Base-by-base conservation (phyloP, 73 alveolate genomes). In the Blepharisma japonicum region DNA sequence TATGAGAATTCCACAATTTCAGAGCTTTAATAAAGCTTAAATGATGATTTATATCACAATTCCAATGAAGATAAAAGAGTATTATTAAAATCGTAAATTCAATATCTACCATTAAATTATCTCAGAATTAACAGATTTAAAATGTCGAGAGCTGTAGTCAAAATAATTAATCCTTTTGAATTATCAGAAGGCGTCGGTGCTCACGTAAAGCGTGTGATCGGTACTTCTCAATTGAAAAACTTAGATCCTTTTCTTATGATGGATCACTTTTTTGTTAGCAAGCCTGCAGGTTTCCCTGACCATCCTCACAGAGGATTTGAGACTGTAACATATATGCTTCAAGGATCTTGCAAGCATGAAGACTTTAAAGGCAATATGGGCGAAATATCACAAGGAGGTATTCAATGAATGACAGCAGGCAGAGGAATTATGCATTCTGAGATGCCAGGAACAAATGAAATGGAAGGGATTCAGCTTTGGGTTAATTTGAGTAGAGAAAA, bases 331-430 rank as follows among this genome's bases (percentile, higher is more conserved):
- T 95, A 95, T 56, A 87, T 95, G 88, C 88, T 93, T 7, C 66
- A 81, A 23, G 99, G 99, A 51, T 85, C 72, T 7, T 68, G 89
- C 68, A 67, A 49, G 61, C 97, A 91, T 71, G 99, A 95, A 56
- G 99, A 94, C 78, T 86, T 89, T 68, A 85, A 86, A 86, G 97
- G 96, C 42, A 46, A 79, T 45, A 55, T 46, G 0, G 87, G 87
- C 18, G 68, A 18, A 20, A 56, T 85, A 50, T 45, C 38, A 7
- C 78, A 94, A 6, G 98, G 98, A 20, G 99, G 87, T 38, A 83
- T 93, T 23, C 86, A 95, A 77, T 95, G 99, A 98, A 95, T 95
- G 99, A 95, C 98, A 1, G 99, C 99, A 5, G 99, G 99, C 38
- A 85, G 88, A 54, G 99, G 99, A n/a, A 89, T 95, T 38, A 85